Evolutionary conservation across 2,329 filamentous ascomycete genomes (phyloP).

Genomic region (Fusarium sp.): DNA sequence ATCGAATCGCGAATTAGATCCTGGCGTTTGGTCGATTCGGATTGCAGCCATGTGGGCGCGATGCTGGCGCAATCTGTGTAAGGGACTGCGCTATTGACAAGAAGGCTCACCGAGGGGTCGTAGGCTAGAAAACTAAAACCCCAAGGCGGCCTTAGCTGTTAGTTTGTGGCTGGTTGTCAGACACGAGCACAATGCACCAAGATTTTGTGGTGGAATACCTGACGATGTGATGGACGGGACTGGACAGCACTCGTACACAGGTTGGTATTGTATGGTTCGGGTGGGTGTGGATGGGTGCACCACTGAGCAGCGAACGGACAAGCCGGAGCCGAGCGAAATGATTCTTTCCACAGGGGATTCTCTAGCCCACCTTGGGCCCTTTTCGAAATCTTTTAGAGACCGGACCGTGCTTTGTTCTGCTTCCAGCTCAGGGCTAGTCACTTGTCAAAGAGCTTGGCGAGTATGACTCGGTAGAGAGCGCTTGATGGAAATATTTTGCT

Average conservation of each 20-base stretch:
- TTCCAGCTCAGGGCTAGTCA: not conserved
- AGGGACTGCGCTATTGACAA: constrained; percentile 42
- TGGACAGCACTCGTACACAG: constrained; percentile 2
- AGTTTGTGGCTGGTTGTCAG: constrained; percentile 30
- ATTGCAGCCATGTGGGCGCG: constrained; percentile 39
- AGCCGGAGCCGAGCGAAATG: constrained; percentile 14
- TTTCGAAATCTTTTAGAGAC: constrained; percentile 1
- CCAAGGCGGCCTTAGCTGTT: constrained; percentile 27
- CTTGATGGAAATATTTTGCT: not conserved
- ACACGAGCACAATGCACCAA: constrained; percentile 26
- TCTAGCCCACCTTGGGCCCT: constrained; percentile 2
- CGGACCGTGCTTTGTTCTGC: constrained; percentile 24
- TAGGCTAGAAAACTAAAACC: constrained; percentile 33
- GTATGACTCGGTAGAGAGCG: constrained; percentile 15
- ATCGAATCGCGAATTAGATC: constrained; percentile 43
- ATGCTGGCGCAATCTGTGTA: constrained; percentile 36
- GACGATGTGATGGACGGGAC: constrained; percentile 11
- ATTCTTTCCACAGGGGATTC: constrained; percentile 5
- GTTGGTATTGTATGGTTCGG: not conserved
- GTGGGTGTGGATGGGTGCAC: constrained; percentile 16
- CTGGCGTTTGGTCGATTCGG: constrained; percentile 36
- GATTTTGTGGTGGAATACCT: constrained; percentile 29
- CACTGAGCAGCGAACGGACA: constrained; percentile 16
- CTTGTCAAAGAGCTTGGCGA: constrained; percentile 11
- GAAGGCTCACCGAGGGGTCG: constrained; percentile 47